phyloP scores from a whole-genome alignment of 257 asterid genomes.

The Rehmannia glutinosa region DNA sequence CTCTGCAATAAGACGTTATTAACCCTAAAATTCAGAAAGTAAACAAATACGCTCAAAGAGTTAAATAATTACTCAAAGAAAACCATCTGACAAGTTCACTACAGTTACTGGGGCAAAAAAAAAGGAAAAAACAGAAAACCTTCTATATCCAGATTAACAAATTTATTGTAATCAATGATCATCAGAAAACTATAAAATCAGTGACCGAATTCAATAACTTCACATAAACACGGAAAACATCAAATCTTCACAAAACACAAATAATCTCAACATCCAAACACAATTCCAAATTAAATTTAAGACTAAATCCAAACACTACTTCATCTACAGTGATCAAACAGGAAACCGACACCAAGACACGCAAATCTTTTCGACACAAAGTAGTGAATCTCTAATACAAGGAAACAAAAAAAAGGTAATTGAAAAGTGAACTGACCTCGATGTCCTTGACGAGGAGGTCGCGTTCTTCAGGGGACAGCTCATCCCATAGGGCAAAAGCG shows the following conservation, averaged over 20 bases:
- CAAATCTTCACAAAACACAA: neutral
- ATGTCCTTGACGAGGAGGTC: conserved; percentile 73
- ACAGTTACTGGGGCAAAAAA: neutral
- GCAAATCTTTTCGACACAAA: neutral
- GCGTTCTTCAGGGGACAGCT: conserved; percentile 72
- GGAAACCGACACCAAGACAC: no score
- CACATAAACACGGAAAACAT: neutral
- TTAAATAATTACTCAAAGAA: conserved; percentile 1
- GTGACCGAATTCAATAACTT: neutral
- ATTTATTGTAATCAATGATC: neutral
- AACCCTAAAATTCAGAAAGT: conserved; percentile 13
- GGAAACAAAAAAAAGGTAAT: neutral
- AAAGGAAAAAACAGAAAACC: neutral
- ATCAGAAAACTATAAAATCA: neutral
- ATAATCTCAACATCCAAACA: neutral
- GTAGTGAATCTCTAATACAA: neutral
- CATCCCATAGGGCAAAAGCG: conserved; percentile 81
- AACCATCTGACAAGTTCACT: neutral
- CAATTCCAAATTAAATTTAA: neutral
- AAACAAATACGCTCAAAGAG: neutral
- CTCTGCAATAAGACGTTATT: conserved; percentile 42
- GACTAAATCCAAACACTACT: neutral
- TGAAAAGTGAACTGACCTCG: conserved; percentile 40
- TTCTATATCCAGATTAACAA: neutral
- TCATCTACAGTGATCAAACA: conserved; percentile 7